Evolutionary conservation across 2,329 filamentous ascomycete genomes (phyloP).

Genomic region (Emydomyces testavorans): DNA sequence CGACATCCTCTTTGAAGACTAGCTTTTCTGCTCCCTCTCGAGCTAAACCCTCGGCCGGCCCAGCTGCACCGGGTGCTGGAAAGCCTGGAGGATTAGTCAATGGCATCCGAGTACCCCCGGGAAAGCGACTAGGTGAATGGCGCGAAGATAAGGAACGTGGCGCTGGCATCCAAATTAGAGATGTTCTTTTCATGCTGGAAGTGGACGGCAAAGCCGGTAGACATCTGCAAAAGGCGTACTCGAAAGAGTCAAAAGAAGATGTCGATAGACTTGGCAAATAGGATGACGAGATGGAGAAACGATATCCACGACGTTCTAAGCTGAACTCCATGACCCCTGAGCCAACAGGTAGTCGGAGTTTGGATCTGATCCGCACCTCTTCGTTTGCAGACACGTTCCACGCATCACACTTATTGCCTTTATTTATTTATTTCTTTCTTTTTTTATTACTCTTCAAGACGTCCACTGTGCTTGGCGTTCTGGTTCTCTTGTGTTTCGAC

Average conservation of each 20-base stretch:
- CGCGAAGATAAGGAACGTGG: conserved; percentile 66
- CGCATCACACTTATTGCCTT: conserved; percentile 1
- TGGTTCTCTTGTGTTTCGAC: conserved; percentile 4
- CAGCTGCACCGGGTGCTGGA: conserved; percentile 8
- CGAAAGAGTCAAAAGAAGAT: conserved; percentile 34
- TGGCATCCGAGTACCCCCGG: conserved; percentile 25
- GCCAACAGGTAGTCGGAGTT: neutral
- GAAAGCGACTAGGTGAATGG: conserved; percentile 59
- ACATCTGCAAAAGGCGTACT: conserved; percentile 36
- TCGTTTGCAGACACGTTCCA: neutral
- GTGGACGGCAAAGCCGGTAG: conserved; percentile 50
- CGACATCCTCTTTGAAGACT: conserved; percentile 22
- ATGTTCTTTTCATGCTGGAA: conserved; percentile 70
- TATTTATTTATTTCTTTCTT: neutral
- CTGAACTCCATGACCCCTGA: conserved; percentile 1
- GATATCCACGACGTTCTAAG: neutral
- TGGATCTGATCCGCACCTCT: conserved; percentile 3
- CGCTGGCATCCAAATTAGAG: conserved; percentile 68
- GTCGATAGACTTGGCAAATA: conserved; percentile 10
- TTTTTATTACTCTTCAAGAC: neutral
- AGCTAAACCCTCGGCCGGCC: conserved; percentile 14
- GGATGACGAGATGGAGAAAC: neutral
- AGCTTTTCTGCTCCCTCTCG: conserved; percentile 32
- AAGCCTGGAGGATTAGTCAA: conserved; percentile 22
- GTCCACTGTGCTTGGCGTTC: neutral